These are phyloP conservation scores for Suhomyces ambrosiae DNA, from an alignment of 1,139 yeast species.

Conservation along the genomic window DNA sequence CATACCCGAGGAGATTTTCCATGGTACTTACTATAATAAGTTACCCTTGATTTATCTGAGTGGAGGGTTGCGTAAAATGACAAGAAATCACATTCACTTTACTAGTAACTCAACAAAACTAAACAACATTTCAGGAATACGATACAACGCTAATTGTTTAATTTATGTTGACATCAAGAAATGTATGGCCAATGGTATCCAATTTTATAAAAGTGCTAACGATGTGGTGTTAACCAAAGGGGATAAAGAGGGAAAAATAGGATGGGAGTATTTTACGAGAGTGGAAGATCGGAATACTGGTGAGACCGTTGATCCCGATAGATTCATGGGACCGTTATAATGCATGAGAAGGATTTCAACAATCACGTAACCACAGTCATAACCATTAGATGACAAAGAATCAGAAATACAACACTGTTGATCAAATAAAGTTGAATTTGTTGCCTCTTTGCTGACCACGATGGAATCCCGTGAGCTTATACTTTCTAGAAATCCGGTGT, in stretches of 20 bases:
- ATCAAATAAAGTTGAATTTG: too few relatives aligned
- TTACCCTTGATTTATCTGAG: constrained; percentile 49
- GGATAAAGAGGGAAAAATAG: constrained; percentile 53
- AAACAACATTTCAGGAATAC: constrained; percentile 66
- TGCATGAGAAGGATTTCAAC: too few relatives aligned
- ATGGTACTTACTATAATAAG: constrained; percentile 72
- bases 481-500: too few relatives aligned
- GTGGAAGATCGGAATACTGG: constrained; percentile 26
- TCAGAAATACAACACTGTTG: too few relatives aligned
- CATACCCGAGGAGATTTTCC: constrained; percentile 51
- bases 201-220: constrained; percentile 66
- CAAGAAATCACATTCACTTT: constrained; percentile 82
- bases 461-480: too few relatives aligned
- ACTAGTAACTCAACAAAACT: constrained; percentile 44
- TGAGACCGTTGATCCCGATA: constrained; percentile 14
- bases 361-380: too few relatives aligned
- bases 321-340: constrained; percentile 1
- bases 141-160: constrained; percentile 58
- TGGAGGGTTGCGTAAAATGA: constrained; percentile 70
- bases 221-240: constrained; percentile 76
- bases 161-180: constrained; percentile 62
- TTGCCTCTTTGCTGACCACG: too few relatives aligned
- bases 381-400: too few relatives aligned
- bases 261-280: constrained; percentile 46
- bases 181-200: constrained; percentile 48